These are phyloP conservation scores for Gynandropsis gynandra DNA, from an alignment of 345 rosid species.

Conservation along the genomic window DNA sequence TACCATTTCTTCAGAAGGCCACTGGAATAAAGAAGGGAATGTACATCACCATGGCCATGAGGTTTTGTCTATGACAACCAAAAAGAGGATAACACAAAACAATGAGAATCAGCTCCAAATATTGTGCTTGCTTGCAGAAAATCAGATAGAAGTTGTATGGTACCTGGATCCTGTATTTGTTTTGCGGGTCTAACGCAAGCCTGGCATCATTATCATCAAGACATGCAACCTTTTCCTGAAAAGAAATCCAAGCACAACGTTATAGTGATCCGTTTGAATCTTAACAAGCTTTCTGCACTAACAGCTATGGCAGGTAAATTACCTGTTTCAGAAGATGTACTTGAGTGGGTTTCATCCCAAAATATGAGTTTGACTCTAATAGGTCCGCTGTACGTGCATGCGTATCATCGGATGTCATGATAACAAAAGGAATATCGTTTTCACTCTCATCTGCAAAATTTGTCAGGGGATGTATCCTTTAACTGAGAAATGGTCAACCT, in stretches of 20 bases:
- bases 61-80: slow-evolving; percentile 71
- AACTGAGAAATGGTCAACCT: background rate
- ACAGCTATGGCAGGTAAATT: slow-evolving; percentile 11
- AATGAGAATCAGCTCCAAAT: slow-evolving; percentile 1
- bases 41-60: slow-evolving; percentile 98
- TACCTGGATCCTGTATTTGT: slow-evolving; percentile 90
- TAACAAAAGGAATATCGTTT: slow-evolving; percentile 70
- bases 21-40: slow-evolving; percentile 80
- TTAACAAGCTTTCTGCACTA: background rate
- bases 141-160: slow-evolving; percentile 4
- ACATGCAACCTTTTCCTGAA: slow-evolving; percentile 97
- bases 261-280: background rate
- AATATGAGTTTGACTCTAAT: slow-evolving; percentile 66
- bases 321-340: slow-evolving; percentile 93
- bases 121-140: slow-evolving; percentile 1
- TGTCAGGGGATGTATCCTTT: background rate
- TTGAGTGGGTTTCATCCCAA: slow-evolving; percentile 88
- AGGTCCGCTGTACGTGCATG: slow-evolving; percentile 62
- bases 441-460: slow-evolving; percentile 41
- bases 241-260: slow-evolving; percentile 4
- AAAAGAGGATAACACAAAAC: slow-evolving; percentile 13
- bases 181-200: slow-evolving; percentile 70
- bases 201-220: slow-evolving; percentile 88
- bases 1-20: slow-evolving; percentile 79
- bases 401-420: slow-evolving; percentile 98